Percentiles rank a stretch among this genome's conserved stretches.
Conservation (phyloP, 768 basidiomycete genomes). For the Tubosaeta sp. region DNA sequence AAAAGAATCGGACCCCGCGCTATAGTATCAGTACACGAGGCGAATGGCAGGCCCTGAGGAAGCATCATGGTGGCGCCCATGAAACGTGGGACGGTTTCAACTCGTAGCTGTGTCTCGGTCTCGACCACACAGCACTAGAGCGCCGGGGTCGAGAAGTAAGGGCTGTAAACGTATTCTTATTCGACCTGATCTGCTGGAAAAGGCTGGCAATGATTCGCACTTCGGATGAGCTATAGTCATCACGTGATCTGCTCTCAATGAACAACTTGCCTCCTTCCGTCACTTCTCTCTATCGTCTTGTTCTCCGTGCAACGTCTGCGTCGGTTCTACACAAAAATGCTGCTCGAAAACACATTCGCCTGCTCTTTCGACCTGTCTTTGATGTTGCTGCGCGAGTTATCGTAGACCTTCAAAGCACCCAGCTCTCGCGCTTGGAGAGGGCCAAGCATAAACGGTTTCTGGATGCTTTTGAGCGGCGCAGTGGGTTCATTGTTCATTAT, state of each 20-base stretch:
- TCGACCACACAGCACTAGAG: neutral
- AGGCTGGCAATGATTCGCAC: neutral
- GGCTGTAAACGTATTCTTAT: neutral
- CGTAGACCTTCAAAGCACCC: slow-evolving; percentile 34
- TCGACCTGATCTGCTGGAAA: neutral
- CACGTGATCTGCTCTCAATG: slow-evolving; percentile 18
- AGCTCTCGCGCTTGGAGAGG: slow-evolving; percentile 26
- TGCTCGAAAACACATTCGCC: slow-evolving; percentile 42
- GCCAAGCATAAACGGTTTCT: slow-evolving; percentile 40
- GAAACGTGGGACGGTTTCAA: slow-evolving; percentile 13
- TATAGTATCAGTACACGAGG: too few species aligned
- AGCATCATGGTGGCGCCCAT: slow-evolving; percentile 4
- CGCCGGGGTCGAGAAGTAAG: neutral
- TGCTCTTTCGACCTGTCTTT: slow-evolving; percentile 53
- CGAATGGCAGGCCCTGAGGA: slow-evolving; percentile 8
- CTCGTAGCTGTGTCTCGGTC: neutral
- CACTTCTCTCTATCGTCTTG: slow-evolving; percentile 56
- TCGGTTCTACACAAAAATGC: slow-evolving; percentile 51
- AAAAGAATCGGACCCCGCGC: slow-evolving; percentile 8
- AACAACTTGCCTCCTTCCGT: slow-evolving; percentile 34
- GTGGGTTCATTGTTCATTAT: slow-evolving; percentile 33
- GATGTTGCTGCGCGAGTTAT: slow-evolving; percentile 44
- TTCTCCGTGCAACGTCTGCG: slow-evolving; percentile 52
- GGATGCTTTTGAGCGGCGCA: slow-evolving; percentile 49
- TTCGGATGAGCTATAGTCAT: neutral